Conservation (phyloP, 305 asterid species). For the Fraxinus sp. region DNA sequence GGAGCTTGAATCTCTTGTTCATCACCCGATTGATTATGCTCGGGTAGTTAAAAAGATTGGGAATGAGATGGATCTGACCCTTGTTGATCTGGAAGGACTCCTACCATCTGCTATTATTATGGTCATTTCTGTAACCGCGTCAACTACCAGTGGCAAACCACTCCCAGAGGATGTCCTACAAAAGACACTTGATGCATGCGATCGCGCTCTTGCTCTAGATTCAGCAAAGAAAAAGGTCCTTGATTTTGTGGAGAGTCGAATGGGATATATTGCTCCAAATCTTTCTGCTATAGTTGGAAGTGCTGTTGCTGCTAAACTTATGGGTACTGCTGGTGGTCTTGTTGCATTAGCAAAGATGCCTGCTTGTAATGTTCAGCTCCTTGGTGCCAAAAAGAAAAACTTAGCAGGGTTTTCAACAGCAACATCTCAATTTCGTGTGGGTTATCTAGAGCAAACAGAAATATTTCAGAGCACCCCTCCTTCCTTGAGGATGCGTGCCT, state of each 20-base stretch:
- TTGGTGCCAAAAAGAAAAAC: slow-evolving; percentile 88
- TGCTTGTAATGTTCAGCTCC: slow-evolving; percentile 94
- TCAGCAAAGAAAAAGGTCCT: slow-evolving; percentile 83
- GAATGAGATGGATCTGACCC: slow-evolving; percentile 83
- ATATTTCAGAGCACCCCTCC: slow-evolving; percentile 87
- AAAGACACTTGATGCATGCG: slow-evolving; percentile 86
- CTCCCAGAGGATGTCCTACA: slow-evolving; percentile 82
- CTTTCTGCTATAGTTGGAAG: slow-evolving; percentile 94
- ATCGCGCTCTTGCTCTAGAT: slow-evolving; percentile 81
- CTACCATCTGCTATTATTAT: slow-evolving; percentile 90
- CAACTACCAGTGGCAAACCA: slow-evolving; percentile 98
- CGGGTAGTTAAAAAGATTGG: slow-evolving; percentile 87
- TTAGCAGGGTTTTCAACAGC: slow-evolving; percentile 95
- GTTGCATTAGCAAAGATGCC: slow-evolving; percentile 90
- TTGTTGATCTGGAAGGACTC: slow-evolving; percentile 93
- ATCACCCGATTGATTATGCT: slow-evolving; percentile 95
- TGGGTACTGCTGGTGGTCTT: slow-evolving; percentile 98
- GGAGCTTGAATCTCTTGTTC: slow-evolving; percentile 89
- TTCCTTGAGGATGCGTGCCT: slow-evolving; percentile 79
- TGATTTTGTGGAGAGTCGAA: slow-evolving; percentile 90
- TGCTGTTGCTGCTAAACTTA: slow-evolving; percentile 96
- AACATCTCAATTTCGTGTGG: slow-evolving; percentile 80
- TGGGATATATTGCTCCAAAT: slow-evolving; percentile 95
- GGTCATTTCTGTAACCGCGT: slow-evolving; percentile 96
- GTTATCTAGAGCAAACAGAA: slow-evolving; percentile 84